Evolutionary conservation across 129 eudicot species (phyloP).

Genomic region (Ambrosia trifida): DNA sequence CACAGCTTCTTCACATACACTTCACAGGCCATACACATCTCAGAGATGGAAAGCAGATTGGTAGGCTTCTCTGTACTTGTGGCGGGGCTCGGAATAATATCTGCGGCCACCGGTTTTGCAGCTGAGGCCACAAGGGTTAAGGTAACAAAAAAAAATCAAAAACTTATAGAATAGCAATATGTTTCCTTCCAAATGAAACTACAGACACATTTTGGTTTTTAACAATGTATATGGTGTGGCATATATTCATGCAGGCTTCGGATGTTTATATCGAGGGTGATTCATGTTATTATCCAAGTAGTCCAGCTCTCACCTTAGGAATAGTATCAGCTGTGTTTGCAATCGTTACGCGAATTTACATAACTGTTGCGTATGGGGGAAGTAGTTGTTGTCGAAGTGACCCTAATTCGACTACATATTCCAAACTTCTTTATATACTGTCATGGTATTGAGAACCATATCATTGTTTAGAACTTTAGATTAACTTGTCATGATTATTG

Average conservation of each 20-base stretch:
- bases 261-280: constrained; percentile 11
- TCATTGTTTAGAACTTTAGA: constrained; percentile 5
- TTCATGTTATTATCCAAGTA: constrained; percentile 38
- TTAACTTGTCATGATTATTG: background rate
- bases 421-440: constrained; percentile 19
- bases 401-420: constrained; percentile 19
- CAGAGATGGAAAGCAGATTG: constrained; percentile 27
- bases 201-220: background rate
- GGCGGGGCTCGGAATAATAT: constrained; percentile 28
- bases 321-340: constrained; percentile 29
- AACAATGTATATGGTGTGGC: too few relatives aligned
- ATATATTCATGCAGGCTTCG: constrained; percentile 24
- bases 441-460: constrained; percentile 29
- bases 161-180: background rate
- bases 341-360: constrained; percentile 23
- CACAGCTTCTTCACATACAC: constrained; percentile 22
- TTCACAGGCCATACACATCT: constrained; percentile 6
- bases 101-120: constrained; percentile 34
- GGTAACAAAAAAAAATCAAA: constrained; percentile 22
- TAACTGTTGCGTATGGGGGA: constrained; percentile 29
- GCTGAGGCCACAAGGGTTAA: constrained; percentile 28
- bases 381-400: constrained; percentile 24
- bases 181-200: background rate
- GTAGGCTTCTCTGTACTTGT: constrained; percentile 20
- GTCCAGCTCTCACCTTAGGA: constrained; percentile 30